phyloP scores from a whole-genome alignment of 2,329 filamentous ascomycete species.

The Colletotrichum orchidophilum region DNA sequence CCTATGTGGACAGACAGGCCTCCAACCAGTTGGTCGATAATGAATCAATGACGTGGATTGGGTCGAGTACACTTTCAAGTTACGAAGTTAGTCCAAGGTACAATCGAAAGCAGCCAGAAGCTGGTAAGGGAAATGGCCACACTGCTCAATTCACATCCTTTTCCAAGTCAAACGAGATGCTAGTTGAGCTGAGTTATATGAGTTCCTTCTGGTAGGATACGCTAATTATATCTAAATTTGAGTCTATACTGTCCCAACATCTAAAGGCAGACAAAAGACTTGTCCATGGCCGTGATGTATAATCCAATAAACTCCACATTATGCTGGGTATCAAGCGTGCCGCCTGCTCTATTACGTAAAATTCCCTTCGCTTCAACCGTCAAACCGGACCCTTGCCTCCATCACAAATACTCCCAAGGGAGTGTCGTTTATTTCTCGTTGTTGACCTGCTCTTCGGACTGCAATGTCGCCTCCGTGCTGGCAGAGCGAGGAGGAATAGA shows the following conservation, averaged over 20 bases:
- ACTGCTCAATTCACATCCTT: no score
- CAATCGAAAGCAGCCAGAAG: no score
- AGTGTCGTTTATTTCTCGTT: slow-evolving; percentile 4
- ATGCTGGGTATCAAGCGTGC: not conserved
- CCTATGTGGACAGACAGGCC: no score
- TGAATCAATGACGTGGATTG: no score
- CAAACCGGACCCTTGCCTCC: not conserved
- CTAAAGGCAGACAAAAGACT: not conserved
- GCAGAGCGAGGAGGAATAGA: not conserved
- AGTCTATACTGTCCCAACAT: not conserved
- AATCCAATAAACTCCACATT: not conserved
- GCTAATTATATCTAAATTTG: not conserved
- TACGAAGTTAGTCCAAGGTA: no score
- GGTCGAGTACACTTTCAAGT: no score
- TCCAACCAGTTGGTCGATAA: no score
- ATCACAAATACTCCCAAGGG: no score
- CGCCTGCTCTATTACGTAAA: not conserved
- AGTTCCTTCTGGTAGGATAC: not conserved
- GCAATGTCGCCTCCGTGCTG: slow-evolving; percentile 19
- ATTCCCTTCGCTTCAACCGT: not conserved
- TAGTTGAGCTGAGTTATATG: not conserved
- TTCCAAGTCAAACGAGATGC: no score
- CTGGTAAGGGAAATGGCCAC: no score
- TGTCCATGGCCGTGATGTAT: not conserved
- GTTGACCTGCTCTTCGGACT: slow-evolving; percentile 8